Evolutionary conservation across 805 yeast genomes (phyloP), one percentile per base, ranked within the genome.

Genomic region (Hanseniaspora opuntiae): DNA sequence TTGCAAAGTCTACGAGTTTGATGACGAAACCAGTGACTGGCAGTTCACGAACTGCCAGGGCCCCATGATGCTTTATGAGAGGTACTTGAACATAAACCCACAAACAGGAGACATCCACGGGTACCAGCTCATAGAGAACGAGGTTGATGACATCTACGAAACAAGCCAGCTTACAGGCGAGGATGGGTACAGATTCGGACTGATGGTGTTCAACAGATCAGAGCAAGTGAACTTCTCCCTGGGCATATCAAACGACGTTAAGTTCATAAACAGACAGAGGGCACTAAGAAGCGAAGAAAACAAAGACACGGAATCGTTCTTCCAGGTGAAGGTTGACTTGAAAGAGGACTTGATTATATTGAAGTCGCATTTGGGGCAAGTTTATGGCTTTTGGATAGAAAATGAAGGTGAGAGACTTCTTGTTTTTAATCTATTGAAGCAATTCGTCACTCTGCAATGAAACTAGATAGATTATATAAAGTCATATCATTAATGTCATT

Each of bases 381-480:
- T 84, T 12, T 84, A 74, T 63, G 94, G 94, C 0, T 68, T 85
- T 47, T 85, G 93, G 93, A 73, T 84, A 20, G 85, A 82, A 62
- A 79, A 83, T 54, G 80, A 75, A 45, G 77, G 74, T 8, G 89
- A 84, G 61, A 71, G 90, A 64, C 74, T 74, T 45, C 76, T 77
- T 59, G 68, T 84, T 41, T 76, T 70, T 59, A 77, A 79, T 60
- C 56, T 73, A 49, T 60, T 73, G 11, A 20, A 66, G 66, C 52
- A 42, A 17, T 42, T 42, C 17, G 46, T 42, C 16, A 20, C 30
- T 3, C 19, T 42, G 16, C 30, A 17, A n/a, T 42, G 32, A 30
- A 11, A 14, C n/a, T 12, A 12, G 12, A 2, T 10, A 36, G 3
- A 36, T 16, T 22, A 25, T 25, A 25, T 25, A 25, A 25, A 25